Percentiles rank a stretch among this genome's conserved stretches.
phyloP scores from a whole-genome alignment of 75 land plant genomes.

The Adiantum capillusveneris region DNA sequence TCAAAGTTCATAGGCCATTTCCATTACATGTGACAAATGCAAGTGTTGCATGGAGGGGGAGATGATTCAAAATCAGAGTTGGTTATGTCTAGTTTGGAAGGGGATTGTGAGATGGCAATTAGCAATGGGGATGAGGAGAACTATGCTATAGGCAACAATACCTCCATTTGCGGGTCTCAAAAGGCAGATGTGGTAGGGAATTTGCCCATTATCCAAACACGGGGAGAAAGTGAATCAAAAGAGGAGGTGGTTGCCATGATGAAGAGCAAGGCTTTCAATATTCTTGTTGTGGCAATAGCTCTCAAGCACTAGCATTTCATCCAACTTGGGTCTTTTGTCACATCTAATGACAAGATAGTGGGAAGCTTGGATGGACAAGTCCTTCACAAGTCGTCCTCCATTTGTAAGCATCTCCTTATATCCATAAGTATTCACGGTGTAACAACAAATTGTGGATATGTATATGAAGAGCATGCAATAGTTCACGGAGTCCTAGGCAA shows the following conservation, averaged over 20 bases:
- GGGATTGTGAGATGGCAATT: background rate
- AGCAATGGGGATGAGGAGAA: too few relatives aligned
- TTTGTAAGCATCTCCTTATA: constrained; percentile 34
- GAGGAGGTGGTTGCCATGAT: background rate
- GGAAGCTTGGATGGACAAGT: background rate
- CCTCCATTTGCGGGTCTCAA: too few relatives aligned
- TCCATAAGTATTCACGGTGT: constrained; percentile 43
- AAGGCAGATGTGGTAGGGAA: too few relatives aligned
- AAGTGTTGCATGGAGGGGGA: background rate
- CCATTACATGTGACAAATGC: too few relatives aligned
- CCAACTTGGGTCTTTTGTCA: background rate
- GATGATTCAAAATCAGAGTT: background rate
- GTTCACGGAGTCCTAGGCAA: constrained; percentile 65
- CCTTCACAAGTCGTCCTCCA: constrained; percentile 13
- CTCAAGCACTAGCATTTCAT: background rate
- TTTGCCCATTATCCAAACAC: too few relatives aligned
- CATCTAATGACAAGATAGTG: background rate
- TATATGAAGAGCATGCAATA: constrained; percentile 87
- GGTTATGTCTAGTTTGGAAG: too few relatives aligned
- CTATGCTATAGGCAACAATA: too few relatives aligned
- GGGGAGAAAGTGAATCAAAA: too few relatives aligned
- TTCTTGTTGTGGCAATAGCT: background rate
- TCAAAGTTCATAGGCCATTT: too few relatives aligned
- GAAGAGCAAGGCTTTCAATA: background rate
- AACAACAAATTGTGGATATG: constrained; percentile 69